phyloP scores from a whole-genome alignment of 1,139 yeast genomes.

The Yamadazyma mexicana region DNA sequence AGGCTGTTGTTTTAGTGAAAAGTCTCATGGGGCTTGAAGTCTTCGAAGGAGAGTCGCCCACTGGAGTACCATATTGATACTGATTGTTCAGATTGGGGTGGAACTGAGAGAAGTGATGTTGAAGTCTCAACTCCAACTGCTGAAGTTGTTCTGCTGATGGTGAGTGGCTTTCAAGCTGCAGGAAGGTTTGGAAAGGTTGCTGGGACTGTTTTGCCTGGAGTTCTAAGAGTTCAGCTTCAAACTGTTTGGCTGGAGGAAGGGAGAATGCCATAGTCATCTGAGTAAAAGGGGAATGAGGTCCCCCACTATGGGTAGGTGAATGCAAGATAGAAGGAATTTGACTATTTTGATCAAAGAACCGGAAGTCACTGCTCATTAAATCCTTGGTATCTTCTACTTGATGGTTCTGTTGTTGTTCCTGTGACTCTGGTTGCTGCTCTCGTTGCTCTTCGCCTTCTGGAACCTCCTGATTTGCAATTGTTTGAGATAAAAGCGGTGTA shows the following conservation, averaged over 20 bases:
- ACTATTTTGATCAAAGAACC: constrained; percentile 11
- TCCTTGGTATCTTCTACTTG: not conserved
- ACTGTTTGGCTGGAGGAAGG: constrained; percentile 14
- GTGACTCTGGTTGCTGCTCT: too few species aligned
- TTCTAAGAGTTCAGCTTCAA: constrained; percentile 6
- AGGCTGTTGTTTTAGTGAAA: too few species aligned
- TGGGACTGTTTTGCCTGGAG: constrained; percentile 6
- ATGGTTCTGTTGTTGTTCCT: not conserved
- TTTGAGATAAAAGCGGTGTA: too few species aligned
- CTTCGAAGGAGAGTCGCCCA: not conserved
- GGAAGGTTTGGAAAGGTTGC: constrained; percentile 16
- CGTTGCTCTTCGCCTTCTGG: too few species aligned
- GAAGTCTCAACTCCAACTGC: constrained; percentile 17
- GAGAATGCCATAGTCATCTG: constrained; percentile 30
- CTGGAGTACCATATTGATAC: constrained; percentile 17
- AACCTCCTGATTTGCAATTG: too few species aligned
- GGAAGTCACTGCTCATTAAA: constrained; percentile 7
- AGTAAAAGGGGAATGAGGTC: constrained; percentile 23
- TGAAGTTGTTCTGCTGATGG: constrained; percentile 18
- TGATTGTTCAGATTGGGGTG: constrained; percentile 17
- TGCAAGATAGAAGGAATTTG: constrained; percentile 14
- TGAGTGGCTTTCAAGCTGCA: constrained; percentile 13
- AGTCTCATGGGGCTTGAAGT: too few species aligned
- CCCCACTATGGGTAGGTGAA: constrained; percentile 8
- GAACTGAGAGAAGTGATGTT: constrained; percentile 18